A percentile compares a stretch with the other conserved stretches of the same genome.
Conservation (phyloP, 345 rosid species). For the Garcia nutans region DNA sequence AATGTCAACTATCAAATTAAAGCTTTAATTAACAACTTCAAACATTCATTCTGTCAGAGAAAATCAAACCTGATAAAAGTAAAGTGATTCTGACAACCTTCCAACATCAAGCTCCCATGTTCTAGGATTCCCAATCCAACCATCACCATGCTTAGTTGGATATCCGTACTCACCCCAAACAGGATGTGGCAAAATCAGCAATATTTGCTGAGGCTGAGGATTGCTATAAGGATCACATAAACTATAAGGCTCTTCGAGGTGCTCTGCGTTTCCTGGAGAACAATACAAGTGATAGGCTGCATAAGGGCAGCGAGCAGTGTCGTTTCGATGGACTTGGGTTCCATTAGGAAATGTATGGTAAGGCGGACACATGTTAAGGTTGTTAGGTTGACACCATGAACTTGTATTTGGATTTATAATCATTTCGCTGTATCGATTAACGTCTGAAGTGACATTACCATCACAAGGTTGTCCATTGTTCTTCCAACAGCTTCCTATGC, state of each 20-base stretch:
- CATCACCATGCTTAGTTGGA: slow-evolving; percentile 28
- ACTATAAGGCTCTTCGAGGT: slow-evolving; percentile 22
- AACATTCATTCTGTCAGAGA: not conserved
- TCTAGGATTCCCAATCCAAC: slow-evolving; percentile 32
- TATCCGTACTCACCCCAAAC: slow-evolving; percentile 35
- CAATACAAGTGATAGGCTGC: slow-evolving; percentile 28
- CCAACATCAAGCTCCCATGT: slow-evolving; percentile 35
- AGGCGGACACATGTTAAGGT: slow-evolving; percentile 25
- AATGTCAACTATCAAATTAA: not conserved
- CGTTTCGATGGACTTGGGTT: slow-evolving; percentile 24
- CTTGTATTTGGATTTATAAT: slow-evolving; percentile 25
- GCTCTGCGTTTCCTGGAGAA: slow-evolving; percentile 25
- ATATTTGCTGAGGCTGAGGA: slow-evolving; percentile 32
- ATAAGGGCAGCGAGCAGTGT: slow-evolving; percentile 22
- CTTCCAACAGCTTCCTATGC: slow-evolving; percentile 35
- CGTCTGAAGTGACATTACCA: slow-evolving; percentile 26
- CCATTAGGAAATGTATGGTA: slow-evolving; percentile 29
- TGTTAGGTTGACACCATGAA: slow-evolving; percentile 26
- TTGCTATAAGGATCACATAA: slow-evolving; percentile 32
- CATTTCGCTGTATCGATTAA: slow-evolving; percentile 32
- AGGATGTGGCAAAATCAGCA: slow-evolving; percentile 32
- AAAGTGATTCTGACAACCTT: slow-evolving; percentile 26
- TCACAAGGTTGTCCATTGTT: slow-evolving; percentile 31
- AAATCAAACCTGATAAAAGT: slow-evolving; percentile 28
- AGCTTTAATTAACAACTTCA: not conserved